Base-by-base conservation (phyloP, 2,329 filamentous ascomycete species). In the Huntiella moniliformis region DNA sequence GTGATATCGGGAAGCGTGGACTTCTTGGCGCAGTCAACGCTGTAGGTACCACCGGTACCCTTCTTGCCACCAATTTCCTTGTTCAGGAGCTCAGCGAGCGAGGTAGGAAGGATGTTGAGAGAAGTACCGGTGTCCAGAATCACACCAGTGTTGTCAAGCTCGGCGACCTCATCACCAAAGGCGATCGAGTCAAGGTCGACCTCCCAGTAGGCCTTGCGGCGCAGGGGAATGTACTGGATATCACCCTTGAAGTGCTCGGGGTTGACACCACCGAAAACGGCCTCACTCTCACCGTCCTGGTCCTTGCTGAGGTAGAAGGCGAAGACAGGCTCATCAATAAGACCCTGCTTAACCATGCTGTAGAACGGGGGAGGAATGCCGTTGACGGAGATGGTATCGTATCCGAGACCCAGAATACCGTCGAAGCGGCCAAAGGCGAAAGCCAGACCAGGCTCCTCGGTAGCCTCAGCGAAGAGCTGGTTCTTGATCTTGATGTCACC, bases 151-250 rank as follows among this genome's bases (percentile, higher is more conserved):
- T 84, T 77, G 53, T 96, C 88, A 53, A 96, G 78, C 63, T 94
- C 82, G 51, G 87, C 87, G 54, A 76, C 79, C 59, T 82, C 75
- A 45, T 87, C 73, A 56, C 91, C 92, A 53, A 95, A 85, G 47
- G 81, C 77, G 66, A 98, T 91, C 53, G 85, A 73, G 58, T 96
- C 80, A 51, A 98, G 78, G 58, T 96, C 87, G 47, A 98, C 88
- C 73, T 98, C 91, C 91, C 91, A 98, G 75, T 98, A 98, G 42
- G 91, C 91, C 80, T 96, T 96, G 62, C 91, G 84, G 63, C 91
- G 84, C 55, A 98, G 76, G 46, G 91, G 91, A 55, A 98, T 85
- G 63, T 86, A 92, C 61, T 79, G 83, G 57, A 98, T 74, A 64
- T 96, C 79, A 58, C 91, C 91, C 35, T 72, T 78, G 62, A 71